These are phyloP conservation scores for Excoecaria agallocha DNA, from an alignment of 345 rosid genomes.

Conservation along the genomic window DNA sequence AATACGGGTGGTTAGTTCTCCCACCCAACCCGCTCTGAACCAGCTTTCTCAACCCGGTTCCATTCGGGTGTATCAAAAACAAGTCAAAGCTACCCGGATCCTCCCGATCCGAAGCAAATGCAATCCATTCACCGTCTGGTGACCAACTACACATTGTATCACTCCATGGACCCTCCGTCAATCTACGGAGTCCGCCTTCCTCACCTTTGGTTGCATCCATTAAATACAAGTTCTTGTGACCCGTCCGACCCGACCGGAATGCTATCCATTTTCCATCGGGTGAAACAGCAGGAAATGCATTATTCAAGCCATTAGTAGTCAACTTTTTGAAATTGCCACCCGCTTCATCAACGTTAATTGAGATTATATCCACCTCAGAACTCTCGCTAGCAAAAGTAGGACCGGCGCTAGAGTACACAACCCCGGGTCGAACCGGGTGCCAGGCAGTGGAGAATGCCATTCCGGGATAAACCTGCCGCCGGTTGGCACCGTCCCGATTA, in stretches of 20 bases:
- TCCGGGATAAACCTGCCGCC: conserved; percentile 41
- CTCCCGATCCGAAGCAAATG: conserved; percentile 73
- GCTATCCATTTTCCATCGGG: conserved; percentile 78
- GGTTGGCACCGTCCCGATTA: conserved; percentile 69
- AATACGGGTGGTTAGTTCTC: conserved; percentile 70
- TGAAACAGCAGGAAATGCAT: conserved; percentile 81
- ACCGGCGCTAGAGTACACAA: conserved; percentile 67
- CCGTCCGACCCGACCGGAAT: conserved; percentile 76
- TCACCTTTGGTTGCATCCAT: conserved; percentile 79
- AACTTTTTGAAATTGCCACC: conserved; percentile 38
- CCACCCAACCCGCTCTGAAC: conserved; percentile 67
- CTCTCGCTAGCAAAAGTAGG: conserved; percentile 66
- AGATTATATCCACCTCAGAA: conserved; percentile 63
- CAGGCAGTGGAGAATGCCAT: conserved; percentile 72
- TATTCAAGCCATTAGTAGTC: conserved; percentile 69
- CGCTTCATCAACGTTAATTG: conserved; percentile 49
- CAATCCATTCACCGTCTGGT: conserved; percentile 72
- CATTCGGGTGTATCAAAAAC: conserved; percentile 67
- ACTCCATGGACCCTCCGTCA: conserved; percentile 77
- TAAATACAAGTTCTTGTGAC: conserved; percentile 74
- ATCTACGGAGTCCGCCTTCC: conserved; percentile 40
- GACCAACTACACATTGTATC: conserved; percentile 93
- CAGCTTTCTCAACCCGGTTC: conserved; percentile 68
- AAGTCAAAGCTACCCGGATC: conserved; percentile 71
- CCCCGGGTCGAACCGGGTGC: conserved; percentile 66